Base-by-base conservation (phyloP, 2,329 filamentous ascomycete genomes). In the Microcyclosporella mali region DNA sequence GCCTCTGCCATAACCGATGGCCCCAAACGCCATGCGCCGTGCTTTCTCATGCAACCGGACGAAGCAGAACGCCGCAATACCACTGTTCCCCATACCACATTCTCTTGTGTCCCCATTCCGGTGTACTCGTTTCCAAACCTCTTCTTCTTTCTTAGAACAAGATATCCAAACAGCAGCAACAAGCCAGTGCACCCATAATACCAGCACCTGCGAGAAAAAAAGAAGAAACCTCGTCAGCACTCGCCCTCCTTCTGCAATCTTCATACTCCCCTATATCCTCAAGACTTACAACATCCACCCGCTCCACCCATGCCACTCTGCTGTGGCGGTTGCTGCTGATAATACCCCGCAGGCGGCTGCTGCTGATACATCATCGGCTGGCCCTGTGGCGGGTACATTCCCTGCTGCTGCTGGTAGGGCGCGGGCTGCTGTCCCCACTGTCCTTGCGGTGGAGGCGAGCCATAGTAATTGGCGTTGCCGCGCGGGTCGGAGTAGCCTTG, bases 151-250 rank as follows among this genome's bases (percentile, higher is more conserved):
- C 30, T 25, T 39, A 44, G 9, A 44, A 39, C 30, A 44, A 28
- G 14, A 44, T 19, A 59, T 72, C 70, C 60, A 73, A 63, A 57
- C 70, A 73, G 55, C 70, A 73, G 52, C 70, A 73, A 50, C 70
- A 71, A 7, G 70, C 70, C 36, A 49, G 25, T 16, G 49, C 49
- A 21, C 40, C 49, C 43, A 49, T 45, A 16, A 52, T 49, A 49
- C 49, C 49, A 19, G 49, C 49, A 21, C 36, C 18, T 21, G 12
- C n/a, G n/a, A n/a, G n/a, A n/a, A n/a, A n/a, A n/a, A n/a, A n/a
- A n/a, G n/a, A n/a, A n/a, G 12, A 11, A 8, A 4, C 33, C 15
- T 3, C 10, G 17, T 29, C 36, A 21, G 21, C 36, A 27, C 12
- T 14, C 19, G 11, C 33, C 10, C 9, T 33, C 31, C n/a, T 33